Evolutionary conservation across 495 filamentous ascomycete genomes (phyloP).

Genomic region (Recurvomyces mirabilis): DNA sequence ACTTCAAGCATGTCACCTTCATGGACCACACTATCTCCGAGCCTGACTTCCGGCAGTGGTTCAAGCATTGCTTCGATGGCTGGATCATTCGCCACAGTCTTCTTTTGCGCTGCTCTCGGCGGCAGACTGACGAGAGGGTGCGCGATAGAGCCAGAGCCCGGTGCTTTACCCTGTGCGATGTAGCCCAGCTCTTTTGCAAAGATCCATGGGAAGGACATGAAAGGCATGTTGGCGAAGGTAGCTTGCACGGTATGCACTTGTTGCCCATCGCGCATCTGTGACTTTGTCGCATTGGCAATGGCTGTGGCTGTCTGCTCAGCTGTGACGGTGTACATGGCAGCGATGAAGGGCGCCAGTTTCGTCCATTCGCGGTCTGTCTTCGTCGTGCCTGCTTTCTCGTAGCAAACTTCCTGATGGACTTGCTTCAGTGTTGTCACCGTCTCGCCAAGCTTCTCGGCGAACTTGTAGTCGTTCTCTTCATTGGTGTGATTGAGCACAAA

Average conservation of each 20-base stretch:
- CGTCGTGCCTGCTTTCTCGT: conserved; percentile 46
- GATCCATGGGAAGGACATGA: conserved; percentile 93
- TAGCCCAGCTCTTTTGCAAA: conserved; percentile 59
- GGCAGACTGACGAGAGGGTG: not conserved
- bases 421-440: conserved; percentile 54
- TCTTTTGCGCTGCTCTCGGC: not conserved
- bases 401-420: conserved; percentile 52
- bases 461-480: conserved; percentile 63
- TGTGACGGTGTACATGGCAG: conserved; percentile 80
- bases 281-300: conserved; percentile 33
- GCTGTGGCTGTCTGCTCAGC: conserved; percentile 53
- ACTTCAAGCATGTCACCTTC: conserved; percentile 3
- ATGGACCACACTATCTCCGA: conserved; percentile 2
- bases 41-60: conserved; percentile 5
- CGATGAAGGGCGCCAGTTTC: conserved; percentile 56
- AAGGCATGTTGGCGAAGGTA: conserved; percentile 45
- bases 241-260: conserved; percentile 29
- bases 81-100: not conserved
- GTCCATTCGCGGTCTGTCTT: conserved; percentile 35
- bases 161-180: conserved; percentile 8
- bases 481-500: conserved; percentile 66
- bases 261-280: conserved; percentile 29
- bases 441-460: conserved; percentile 66
- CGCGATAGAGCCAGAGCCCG: not conserved
- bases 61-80: not conserved